Base-by-base conservation (phyloP, 129 eudicot species). In the Saposhnikovia divaricata region DNA sequence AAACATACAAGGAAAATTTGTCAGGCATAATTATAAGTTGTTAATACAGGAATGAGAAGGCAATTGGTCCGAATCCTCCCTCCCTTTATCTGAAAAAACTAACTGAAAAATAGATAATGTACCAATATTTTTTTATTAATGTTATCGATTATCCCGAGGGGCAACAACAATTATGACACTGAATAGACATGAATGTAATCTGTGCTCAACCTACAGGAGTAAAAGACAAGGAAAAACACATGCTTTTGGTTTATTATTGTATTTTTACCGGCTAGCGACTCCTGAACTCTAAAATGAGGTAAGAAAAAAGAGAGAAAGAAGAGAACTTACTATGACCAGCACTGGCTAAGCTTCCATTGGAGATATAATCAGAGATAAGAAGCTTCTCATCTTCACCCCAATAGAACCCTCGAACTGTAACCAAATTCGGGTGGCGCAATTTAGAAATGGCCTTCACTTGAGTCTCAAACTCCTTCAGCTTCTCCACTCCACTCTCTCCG, bases 351-450 rank as follows among this genome's bases (percentile, higher is more conserved):
- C 90, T 88, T 82, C 97, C 97, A 87, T 87, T 88, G 66, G 92
- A 81, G 86, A 94, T 80, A 79, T 87, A 94, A 50, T 94, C 97
- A 63, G 74, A 82, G 23, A 94, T 87, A 18, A 94, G 82, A 78
- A 94, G 97, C 88, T 90, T 94, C 84, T 94, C 98, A 65, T 85
- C 96, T 59, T 86, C 88, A 25, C 96, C 96, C 96, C 96, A 94
- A 13, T 91, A 90, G 81, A 90, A 94, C 79, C 96, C 98, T 43
- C 92, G 82, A 40, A 92, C 80, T n/a, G 75, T 78, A 77, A 94
- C 98, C 86, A 94, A 68, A 86, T 94, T 91, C 61, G 78, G 86
- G 77, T 94, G 98, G 53, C 87, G 87, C 81, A 94, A 21, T 80
- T 84, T 92, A 37, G 91, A 87, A 80, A 94, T 71, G 15, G 73